Evolutionary conservation across 2,329 filamentous ascomycete species (phyloP), one percentile per base, ranked within the genome.

Genomic region (Fusarium sp.): DNA sequence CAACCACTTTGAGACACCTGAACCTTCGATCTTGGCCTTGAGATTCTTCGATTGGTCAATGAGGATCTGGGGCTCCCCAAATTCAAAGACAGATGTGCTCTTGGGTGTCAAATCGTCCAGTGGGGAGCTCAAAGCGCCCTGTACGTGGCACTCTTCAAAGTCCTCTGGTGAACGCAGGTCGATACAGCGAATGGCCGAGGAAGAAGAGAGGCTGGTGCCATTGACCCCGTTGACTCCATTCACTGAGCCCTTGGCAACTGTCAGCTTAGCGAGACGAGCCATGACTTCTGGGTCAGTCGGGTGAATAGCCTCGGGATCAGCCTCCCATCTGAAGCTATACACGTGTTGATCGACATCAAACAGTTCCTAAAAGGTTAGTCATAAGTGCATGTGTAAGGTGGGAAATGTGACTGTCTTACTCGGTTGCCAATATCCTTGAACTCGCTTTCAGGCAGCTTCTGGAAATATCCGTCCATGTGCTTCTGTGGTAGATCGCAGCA

Each of bases 261-360:
- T 14, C 56, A 59, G 22, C 22, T 59, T 59, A 22, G 56, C 18
- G 18, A 59, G 16, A 4, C 56, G 31, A 27, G 38, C 35, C 56
- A 59, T 59, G 16, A 59, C 35, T 14, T 29, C 35, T 9, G 56
- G 35, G 35, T 59, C 56, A 40, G 56, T 59, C 5, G 56, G 56
- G 35, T 59, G 56, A 22, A 59, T 59, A 9, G 56, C 56, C 14
- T 24, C 56, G 18, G 56, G 56, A 18, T 59, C 56, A n/a, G 34
- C 56, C 13, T 59, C 56, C 56, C 56, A 59, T 37, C 56, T 59
- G 56, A 59, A 59, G 22, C 56, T 59, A 22, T 59, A 59, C 9
- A 59, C 56, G 56, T 59, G 56, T 24, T 59, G 56, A 38, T 59
- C 56, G 56, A 59, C 56, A 40, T 27, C 35, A 14, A 59, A 59